A percentile compares a stretch with the other conserved stretches of the same genome.
Evolutionary conservation across 345 rosid species (phyloP).

Genomic region (Eucalyptus erythrocorys): DNA sequence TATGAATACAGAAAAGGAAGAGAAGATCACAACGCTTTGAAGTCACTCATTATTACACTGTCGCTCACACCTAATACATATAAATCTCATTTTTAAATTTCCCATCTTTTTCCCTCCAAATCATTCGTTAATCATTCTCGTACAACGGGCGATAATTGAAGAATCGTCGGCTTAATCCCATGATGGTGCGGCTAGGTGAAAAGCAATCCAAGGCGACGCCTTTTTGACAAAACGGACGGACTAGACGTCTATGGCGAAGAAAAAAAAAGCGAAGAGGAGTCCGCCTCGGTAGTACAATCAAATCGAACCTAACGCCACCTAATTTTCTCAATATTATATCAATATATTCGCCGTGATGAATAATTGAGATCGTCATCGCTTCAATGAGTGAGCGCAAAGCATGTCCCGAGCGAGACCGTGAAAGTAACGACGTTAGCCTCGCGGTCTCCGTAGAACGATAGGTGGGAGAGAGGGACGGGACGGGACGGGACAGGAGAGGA

Average conservation of each 20-base stretch:
- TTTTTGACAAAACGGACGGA: neutral
- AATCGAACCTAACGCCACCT: neutral
- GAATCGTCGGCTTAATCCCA: neutral
- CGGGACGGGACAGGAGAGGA: neutral
- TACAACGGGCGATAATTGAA: neutral
- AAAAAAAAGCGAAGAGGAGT: neutral
- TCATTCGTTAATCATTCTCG: neutral
- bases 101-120: neutral
- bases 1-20: neutral
- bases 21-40: conserved; percentile 6
- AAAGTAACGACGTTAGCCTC: neutral
- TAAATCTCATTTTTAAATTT: neutral
- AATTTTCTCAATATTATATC: neutral
- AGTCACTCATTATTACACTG: conserved; percentile 12
- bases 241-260: neutral
- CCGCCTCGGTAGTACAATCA: neutral
- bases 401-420: neutral
- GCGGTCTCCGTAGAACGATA: neutral
- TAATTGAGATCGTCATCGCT: neutral
- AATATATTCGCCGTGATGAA: neutral
- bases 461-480: neutral
- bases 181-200: neutral
- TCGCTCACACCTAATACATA: neutral
- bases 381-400: neutral
- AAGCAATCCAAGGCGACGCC: neutral